Conservation (phyloP, 352 stramenopile species). For the Phytopythium vexans region DNA sequence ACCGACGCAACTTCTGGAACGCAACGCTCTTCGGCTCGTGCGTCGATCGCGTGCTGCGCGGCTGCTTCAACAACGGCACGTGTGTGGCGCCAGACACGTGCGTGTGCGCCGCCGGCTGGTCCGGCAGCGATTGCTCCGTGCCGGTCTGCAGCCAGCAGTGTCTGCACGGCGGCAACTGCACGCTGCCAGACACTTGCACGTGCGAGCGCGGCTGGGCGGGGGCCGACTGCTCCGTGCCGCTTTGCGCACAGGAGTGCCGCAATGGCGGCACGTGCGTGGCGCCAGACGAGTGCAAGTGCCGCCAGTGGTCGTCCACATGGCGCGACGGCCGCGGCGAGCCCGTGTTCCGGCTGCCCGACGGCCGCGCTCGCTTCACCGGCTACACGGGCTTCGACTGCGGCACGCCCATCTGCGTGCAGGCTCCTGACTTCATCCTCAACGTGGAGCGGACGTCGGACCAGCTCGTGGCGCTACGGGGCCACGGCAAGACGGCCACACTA, state of each 20-base stretch:
- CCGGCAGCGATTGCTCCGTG: constrained; percentile 69
- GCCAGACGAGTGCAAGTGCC: constrained; percentile 87
- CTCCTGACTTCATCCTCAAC: constrained; percentile 90
- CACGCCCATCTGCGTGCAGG: constrained; percentile 94
- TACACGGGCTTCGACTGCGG: constrained; percentile 96
- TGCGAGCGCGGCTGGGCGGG: constrained; percentile 91
- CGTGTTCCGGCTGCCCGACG: constrained; percentile 90
- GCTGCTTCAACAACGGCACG: constrained; percentile 97
- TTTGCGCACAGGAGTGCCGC: constrained; percentile 92
- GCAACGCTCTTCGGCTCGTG: constrained; percentile 57
- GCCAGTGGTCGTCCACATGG: constrained; percentile 89
- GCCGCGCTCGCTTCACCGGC: constrained; percentile 87
- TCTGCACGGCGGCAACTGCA: constrained; percentile 89
- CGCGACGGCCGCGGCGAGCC: constrained; percentile 88
- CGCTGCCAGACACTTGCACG: constrained; percentile 88
- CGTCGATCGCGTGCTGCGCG: constrained; percentile 90
- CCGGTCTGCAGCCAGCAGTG: constrained; percentile 76
- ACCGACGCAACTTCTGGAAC: constrained; percentile 64
- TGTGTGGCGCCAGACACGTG: constrained; percentile 88
- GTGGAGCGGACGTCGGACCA: constrained; percentile 23
- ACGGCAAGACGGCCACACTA: constrained; percentile 39
- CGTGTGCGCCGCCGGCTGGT: constrained; percentile 74
- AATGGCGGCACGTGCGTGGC: constrained; percentile 75
- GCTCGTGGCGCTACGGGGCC: constrained; percentile 59
- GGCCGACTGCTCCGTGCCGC: constrained; percentile 77